A percentile compares a stretch with the other conserved stretches of the same genome.
These are phyloP conservation scores for Candida sp. DNA, from an alignment of 1,139 yeast species.

Conservation along the genomic window DNA sequence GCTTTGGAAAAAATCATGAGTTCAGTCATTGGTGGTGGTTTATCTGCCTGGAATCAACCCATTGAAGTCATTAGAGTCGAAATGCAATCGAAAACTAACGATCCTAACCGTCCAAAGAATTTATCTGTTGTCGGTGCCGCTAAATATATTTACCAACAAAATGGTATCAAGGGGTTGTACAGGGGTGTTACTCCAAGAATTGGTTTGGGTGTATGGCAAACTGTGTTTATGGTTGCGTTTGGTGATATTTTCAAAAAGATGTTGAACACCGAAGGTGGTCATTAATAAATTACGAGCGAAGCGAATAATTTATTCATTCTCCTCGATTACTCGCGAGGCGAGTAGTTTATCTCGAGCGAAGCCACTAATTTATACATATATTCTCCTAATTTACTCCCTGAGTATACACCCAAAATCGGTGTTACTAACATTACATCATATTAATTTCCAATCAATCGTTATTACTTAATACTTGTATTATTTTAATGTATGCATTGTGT, in stretches of 20 bases:
- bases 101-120: constrained; percentile 94
- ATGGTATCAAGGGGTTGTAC: constrained; percentile 88
- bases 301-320: too few species aligned
- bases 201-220: constrained; percentile 97
- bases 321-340: too few species aligned
- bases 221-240: constrained; percentile 98
- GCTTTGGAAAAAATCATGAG: constrained; percentile 82
- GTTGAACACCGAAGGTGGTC: constrained; percentile 45
- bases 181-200: constrained; percentile 97
- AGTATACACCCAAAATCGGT: too few species aligned
- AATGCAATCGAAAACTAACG: constrained; percentile 91
- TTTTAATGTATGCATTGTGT: too few species aligned
- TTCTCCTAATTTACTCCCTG: too few species aligned
- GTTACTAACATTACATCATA: too few species aligned
- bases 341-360: too few species aligned
- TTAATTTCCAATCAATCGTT: too few species aligned
- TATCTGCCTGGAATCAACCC: constrained; percentile 99
- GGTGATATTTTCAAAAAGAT: constrained; percentile 72
- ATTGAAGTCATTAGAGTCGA: constrained; percentile 97
- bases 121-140: constrained; percentile 78
- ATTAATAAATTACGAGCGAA: constrained; percentile 12
- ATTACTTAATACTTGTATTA: too few species aligned
- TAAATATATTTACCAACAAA: constrained; percentile 75
- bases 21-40: constrained; percentile 94
- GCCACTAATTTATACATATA: too few species aligned